phyloP scores from a whole-genome alignment of 164 flowering plant genomes.

The Stephania yunnanensis region DNA sequence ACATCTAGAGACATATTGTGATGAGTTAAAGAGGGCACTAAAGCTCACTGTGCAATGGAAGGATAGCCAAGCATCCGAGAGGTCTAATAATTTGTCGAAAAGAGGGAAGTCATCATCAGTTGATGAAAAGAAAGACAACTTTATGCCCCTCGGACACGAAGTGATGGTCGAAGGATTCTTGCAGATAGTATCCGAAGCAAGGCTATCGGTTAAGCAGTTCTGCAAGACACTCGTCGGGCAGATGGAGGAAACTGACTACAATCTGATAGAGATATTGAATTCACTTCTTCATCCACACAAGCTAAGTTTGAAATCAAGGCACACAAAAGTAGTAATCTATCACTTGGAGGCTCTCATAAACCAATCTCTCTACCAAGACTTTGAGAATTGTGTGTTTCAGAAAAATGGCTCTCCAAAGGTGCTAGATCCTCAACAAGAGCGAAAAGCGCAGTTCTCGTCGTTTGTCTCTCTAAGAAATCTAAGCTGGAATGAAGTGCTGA shows the following conservation, averaged over 20 bases:
- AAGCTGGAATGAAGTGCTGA: slow-evolving; percentile 88
- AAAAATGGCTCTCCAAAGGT: slow-evolving; percentile 65
- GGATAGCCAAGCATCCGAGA: slow-evolving; percentile 30
- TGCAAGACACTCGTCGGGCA: slow-evolving; percentile 58
- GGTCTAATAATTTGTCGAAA: slow-evolving; percentile 26
- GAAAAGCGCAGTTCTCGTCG: slow-evolving; percentile 57
- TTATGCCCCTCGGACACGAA: slow-evolving; percentile 68
- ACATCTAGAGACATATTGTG: slow-evolving; percentile 70
- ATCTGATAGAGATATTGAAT: slow-evolving; percentile 50
- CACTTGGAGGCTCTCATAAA: slow-evolving; percentile 86
- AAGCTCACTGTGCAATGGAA: slow-evolving; percentile 40
- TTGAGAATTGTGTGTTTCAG: slow-evolving; percentile 74
- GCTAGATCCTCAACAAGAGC: slow-evolving; percentile 66
- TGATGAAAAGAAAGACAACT: slow-evolving; percentile 29
- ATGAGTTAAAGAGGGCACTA: slow-evolving; percentile 66
- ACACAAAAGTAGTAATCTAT: slow-evolving; percentile 59
- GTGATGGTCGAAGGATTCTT: slow-evolving; percentile 85
- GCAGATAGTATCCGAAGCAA: slow-evolving; percentile 85
- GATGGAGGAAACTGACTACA: slow-evolving; percentile 52
- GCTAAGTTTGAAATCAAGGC: slow-evolving; percentile 48
- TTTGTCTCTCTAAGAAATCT: slow-evolving; percentile 68
- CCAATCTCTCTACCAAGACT: slow-evolving; percentile 76
- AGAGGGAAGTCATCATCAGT: slow-evolving; percentile 43
- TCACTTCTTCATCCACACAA: slow-evolving; percentile 64
- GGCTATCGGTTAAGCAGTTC: slow-evolving; percentile 76